A percentile compares a stretch with the other conserved stretches of the same genome.
phyloP scores from a whole-genome alignment of 1,139 yeast genomes.

The Casaregolazyma suthepensis region DNA sequence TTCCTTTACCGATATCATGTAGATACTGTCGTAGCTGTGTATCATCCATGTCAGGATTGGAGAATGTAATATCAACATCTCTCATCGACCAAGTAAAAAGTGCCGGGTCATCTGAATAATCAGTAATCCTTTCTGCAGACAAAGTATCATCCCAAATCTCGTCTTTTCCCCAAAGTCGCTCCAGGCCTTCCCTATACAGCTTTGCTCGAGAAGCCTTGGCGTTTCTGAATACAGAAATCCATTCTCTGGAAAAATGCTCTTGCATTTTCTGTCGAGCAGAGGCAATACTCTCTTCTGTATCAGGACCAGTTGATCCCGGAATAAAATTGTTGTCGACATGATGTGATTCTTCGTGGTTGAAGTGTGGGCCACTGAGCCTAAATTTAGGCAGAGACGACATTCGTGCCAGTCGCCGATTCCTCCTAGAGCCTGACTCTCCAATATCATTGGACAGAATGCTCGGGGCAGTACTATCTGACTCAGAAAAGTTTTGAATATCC shows the following conservation, averaged over 20 bases:
- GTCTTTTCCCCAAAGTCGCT: constrained; percentile 45
- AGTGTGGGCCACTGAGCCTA: neutral
- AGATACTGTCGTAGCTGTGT: constrained; percentile 54
- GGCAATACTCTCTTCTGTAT: constrained; percentile 26
- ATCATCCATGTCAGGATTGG: constrained; percentile 51
- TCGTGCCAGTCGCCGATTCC: neutral
- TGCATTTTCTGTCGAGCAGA: constrained; percentile 31
- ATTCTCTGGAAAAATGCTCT: constrained; percentile 55
- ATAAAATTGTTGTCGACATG: neutral
- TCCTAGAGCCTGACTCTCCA: neutral
- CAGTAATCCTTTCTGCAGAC: constrained; percentile 49
- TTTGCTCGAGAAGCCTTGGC: constrained; percentile 34
- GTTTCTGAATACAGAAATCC: constrained; percentile 47
- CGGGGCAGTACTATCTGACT: neutral
- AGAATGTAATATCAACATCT: constrained; percentile 49
- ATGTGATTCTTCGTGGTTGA: neutral
- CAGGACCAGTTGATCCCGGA: constrained; percentile 17
- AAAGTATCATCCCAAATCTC: constrained; percentile 41
- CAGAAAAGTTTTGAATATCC: neutral
- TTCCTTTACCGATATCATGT: constrained; percentile 71
- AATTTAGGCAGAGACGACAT: neutral
- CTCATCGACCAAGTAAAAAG: constrained; percentile 53
- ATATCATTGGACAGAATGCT: neutral
- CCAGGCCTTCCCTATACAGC: constrained; percentile 44
- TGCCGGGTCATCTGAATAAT: constrained; percentile 57